Percentiles rank a stretch among this genome's conserved stretches.
These are phyloP conservation scores for Tetradesmus obliquus DNA, from an alignment of 139 green algal genomes.

Conservation along the genomic window DNA sequence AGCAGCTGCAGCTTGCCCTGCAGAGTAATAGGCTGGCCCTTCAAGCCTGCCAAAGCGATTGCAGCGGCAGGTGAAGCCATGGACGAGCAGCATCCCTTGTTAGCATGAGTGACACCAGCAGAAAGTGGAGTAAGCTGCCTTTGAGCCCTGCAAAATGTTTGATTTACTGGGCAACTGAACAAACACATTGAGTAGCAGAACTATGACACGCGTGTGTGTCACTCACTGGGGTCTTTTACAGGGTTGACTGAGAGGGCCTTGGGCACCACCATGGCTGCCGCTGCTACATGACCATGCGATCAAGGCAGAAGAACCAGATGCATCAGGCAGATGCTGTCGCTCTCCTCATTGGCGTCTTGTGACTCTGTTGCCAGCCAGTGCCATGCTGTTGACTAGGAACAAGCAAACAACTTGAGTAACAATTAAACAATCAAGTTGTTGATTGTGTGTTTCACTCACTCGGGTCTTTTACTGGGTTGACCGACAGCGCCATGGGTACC, in stretches of 20 bases:
- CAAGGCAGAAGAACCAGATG: too few relatives aligned
- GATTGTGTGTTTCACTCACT: not conserved
- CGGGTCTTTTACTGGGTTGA: constrained; percentile 40
- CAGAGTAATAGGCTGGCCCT: constrained; percentile 60
- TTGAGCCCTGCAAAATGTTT: not conserved
- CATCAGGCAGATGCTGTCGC: too few relatives aligned
- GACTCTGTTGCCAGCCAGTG: too few relatives aligned
- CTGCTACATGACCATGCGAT: not conserved
- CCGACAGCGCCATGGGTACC: constrained; percentile 58
- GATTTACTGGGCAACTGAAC: not conserved
- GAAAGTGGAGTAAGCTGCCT: not conserved
- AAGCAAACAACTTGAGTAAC: too few relatives aligned
- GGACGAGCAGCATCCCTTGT: not conserved
- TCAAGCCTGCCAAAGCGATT: not conserved
- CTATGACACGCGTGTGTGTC: not conserved
- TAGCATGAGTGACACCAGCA: not conserved
- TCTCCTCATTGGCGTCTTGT: too few relatives aligned
- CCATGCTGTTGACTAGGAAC: too few relatives aligned
- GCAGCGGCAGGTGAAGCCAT: not conserved
- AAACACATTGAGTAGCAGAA: too few relatives aligned
- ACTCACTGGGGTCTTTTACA: constrained; percentile 39
- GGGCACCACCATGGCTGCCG: constrained; percentile 57
- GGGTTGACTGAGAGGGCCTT: constrained; percentile 45
- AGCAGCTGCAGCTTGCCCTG: constrained; percentile 86
- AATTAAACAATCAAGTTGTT: too few relatives aligned